Base-by-base conservation (phyloP, 257 asterid species). In the Anisodus tanguticus region DNA sequence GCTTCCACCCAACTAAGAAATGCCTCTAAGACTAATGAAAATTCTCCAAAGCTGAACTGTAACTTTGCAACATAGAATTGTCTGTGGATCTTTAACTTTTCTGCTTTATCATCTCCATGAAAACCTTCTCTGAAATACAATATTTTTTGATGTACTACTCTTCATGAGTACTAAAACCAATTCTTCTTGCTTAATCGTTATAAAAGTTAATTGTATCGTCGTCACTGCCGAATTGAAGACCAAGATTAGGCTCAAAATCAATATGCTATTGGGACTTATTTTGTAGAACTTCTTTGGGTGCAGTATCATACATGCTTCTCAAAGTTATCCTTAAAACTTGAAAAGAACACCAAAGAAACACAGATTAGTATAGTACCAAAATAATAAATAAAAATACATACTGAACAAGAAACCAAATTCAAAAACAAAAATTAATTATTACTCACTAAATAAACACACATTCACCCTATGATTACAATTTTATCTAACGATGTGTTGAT, bases 381-480 rank as follows among this genome's bases (percentile, higher is more conserved):
- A 26, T 39, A 64, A 64, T 64, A 11, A 64, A 62, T 62, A 62
- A 62, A 62, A 19, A 26, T 8, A 2, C 57, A 9, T 51, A 51
- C 10, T 51, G 57, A 8, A 51, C 57, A 51, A 51, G 9, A 51
- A 51, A 51, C 57, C 57, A 51, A 51, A 51, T 51, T 55, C 62
- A 64, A 64, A 64, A 26, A 64, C 17, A 64, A 62, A 62, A 62
- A 64, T n/a, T 64, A 64, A 64, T 10, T 64, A 26, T 64, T 26
- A 64, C 43, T 26, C 71, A 64, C 71, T 64, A 10, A 64, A 64
- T 64, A 10, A 64, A 26, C 5, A 64, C 17, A 64, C 71, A 26
- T 64, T 64, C 71, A 64, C 43, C 71, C 43, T 64, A 64, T 64
- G 71, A 49, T 49, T 51, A 51, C 57, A 51, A 51, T 51, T 51